A percentile compares a stretch with the other conserved stretches of the same genome.
Conservation (phyloP, 306 rosid species). For the Macrotyloma uniflorum region DNA sequence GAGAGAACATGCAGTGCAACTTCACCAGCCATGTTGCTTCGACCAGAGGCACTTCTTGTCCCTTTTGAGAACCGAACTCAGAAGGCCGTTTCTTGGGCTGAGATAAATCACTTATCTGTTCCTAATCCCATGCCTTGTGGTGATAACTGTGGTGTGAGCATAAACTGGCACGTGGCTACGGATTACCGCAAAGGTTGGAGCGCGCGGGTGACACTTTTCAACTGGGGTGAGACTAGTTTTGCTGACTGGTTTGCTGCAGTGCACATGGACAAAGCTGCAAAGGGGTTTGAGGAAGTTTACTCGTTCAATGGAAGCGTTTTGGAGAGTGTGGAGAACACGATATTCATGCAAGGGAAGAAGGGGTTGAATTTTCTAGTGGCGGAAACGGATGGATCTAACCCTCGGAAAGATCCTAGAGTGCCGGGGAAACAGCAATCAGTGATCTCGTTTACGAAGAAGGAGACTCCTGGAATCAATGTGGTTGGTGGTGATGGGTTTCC, state of each 20-base stretch:
- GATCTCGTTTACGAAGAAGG: slow-evolving; percentile 75
- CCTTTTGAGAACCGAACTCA: slow-evolving; percentile 76
- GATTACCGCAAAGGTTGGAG: slow-evolving; percentile 86
- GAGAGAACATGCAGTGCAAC: slow-evolving; percentile 65
- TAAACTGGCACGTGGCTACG: slow-evolving; percentile 80
- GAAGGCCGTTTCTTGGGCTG: slow-evolving; percentile 74
- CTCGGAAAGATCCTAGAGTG: slow-evolving; percentile 70
- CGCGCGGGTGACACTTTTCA: slow-evolving; percentile 84
- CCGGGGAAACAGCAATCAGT: slow-evolving; percentile 95
- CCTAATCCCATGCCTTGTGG: slow-evolving; percentile 80
- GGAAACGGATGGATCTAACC: slow-evolving; percentile 68
- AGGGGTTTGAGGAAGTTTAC: slow-evolving; percentile 78
- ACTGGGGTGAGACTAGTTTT: slow-evolving; percentile 76
- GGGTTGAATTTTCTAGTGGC: slow-evolving; percentile 85
- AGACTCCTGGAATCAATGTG: slow-evolving; percentile 60
- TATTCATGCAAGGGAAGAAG: slow-evolving; percentile 79
- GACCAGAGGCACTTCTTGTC: slow-evolving; percentile 73
- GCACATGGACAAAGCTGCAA: slow-evolving; percentile 72
- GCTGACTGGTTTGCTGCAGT: slow-evolving; percentile 92
- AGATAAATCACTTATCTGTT: slow-evolving; percentile 42
- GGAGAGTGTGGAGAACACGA: slow-evolving; percentile 52
- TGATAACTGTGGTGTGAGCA: slow-evolving; percentile 89
- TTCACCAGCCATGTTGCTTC: slow-evolving; percentile 78
- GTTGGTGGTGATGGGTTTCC: slow-evolving; percentile 85
- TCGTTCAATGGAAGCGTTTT: slow-evolving; percentile 74